Base-by-base conservation (phyloP, 345 rosid species). In the Fremontodendron californicum region DNA sequence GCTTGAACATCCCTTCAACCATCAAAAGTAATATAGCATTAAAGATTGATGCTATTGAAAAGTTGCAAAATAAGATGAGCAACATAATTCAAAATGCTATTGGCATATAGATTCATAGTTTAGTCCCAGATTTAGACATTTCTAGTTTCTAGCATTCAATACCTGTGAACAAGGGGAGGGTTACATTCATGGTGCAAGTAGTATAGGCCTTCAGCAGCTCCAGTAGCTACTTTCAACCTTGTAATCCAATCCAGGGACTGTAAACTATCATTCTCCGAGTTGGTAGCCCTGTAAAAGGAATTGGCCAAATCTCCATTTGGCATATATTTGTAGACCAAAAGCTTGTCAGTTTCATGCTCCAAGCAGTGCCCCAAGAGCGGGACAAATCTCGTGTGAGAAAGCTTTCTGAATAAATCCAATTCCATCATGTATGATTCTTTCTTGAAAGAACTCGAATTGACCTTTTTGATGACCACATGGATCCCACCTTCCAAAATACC, bases 161-260 rank as follows among this genome's bases (percentile, higher is more conserved):
- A 95, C 99, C 99, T 92, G 87, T 96, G 99, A 85, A 93, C 96
- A 6, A 96, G 82, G 55, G 98, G 82, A 69, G 99, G 99, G 60
- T 85, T 84, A 75, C 96, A 93, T 76, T 96, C 99, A 76, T 96
- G 98, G 78, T 96, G 98, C 35, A 96, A 90, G 82, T 87, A 90
- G 42, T 87, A 83, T 60, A 96, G 90, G 52, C 89, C 97, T 86
- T 93, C 99, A 4, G 98, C 98, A 74, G 91, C 92, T 78, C 96
- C 99, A 12, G 86, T 84, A 18, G 97, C 97, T 43, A 96, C 91
- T 82, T 96, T 96, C 84, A 91, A 78, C 77, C 99, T 87, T 5
- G 98, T 93, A 71, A 96, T 96, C 99, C 99, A 96, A 75, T 96
- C 99, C 9, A 93, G 84, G 64, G 99, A 92, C 75, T 83, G 87